phyloP scores from a whole-genome alignment of 257 asterid species.

The Fraxinus anomala region DNA sequence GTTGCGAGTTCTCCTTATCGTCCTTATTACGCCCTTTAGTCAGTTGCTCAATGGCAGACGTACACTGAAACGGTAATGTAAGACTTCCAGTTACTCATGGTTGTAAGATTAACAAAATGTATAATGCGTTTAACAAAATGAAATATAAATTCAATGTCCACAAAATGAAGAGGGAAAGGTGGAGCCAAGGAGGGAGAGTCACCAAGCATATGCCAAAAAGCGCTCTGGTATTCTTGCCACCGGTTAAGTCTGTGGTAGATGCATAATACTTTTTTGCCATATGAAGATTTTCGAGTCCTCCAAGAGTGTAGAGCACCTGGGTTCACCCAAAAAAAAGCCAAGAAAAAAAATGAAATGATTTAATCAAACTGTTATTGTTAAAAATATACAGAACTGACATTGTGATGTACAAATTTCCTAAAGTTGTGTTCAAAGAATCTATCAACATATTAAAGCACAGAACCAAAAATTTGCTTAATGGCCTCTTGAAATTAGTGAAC shows the following conservation, averaged over 20 bases:
- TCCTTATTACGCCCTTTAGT: conserved; percentile 87
- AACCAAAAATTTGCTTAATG: not conserved
- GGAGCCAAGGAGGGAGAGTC: conserved; percentile 29
- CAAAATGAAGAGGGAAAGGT: not conserved
- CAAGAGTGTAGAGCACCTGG: conserved; percentile 90
- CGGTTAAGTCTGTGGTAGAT: conserved; percentile 83
- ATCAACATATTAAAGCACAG: not conserved
- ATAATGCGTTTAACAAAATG: not conserved
- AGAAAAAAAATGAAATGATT: not conserved
- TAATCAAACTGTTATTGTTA: not conserved
- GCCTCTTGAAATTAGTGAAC: not conserved
- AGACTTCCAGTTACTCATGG: conserved; percentile 24
- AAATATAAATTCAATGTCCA: too few species aligned
- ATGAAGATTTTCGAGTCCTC: conserved; percentile 92
- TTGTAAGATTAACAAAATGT: not conserved
- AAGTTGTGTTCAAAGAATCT: not conserved
- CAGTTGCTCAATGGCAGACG: conserved; percentile 72
- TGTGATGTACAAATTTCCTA: not conserved
- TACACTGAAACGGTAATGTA: conserved; percentile 51
- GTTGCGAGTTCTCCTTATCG: conserved; percentile 78
- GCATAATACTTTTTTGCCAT: conserved; percentile 94
- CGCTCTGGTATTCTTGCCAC: conserved; percentile 91
- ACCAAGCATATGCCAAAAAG: conserved; percentile 97
- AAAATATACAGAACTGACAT: not conserved
- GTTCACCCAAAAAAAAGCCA: conserved; percentile 24